Evolutionary conservation across 2,329 filamentous ascomycete species (phyloP).

Genomic region (Penicillium digitatum): DNA sequence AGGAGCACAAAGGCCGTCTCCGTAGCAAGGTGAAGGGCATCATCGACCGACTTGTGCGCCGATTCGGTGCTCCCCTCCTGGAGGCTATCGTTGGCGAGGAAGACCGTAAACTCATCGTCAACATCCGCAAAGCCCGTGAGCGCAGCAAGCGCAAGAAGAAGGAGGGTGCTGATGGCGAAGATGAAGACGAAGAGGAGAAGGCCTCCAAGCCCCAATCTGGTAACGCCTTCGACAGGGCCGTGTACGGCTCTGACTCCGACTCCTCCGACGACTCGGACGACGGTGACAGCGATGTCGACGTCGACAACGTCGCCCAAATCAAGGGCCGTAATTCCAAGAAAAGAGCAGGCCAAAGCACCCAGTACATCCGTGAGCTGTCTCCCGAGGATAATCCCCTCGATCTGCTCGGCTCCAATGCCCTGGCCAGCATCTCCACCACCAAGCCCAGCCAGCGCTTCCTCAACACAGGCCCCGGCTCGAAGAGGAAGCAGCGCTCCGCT

Average conservation of each 20-base stretch:
- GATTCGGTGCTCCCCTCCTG: conserved; percentile 79
- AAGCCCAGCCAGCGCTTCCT: conserved; percentile 60
- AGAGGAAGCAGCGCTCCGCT: conserved; percentile 41
- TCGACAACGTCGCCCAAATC: conserved; percentile 35
- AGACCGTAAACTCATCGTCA: conserved; percentile 84
- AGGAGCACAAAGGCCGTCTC: conserved; percentile 97
- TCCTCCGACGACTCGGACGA: conserved; percentile 60
- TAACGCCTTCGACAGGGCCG: conserved; percentile 92
- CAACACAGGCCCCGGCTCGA: conserved; percentile 37
- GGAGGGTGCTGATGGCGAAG: conserved; percentile 56
- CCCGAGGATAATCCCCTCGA: conserved; percentile 91
- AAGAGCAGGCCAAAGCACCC: conserved; percentile 45
- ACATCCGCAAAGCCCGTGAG: conserved; percentile 94
- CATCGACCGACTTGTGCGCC: conserved; percentile 84
- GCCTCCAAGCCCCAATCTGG: conserved; percentile 61
- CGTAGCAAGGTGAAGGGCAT: conserved; percentile 98
- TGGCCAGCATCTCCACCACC: conserved; percentile 90
- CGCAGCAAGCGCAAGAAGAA: conserved; percentile 86
- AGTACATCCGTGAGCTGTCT: conserved; percentile 81
- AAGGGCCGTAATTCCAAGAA: conserved; percentile 45
- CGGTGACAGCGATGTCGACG: conserved; percentile 48
- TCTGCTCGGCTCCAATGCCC: conserved; percentile 79
- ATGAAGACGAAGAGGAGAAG: conserved; percentile 48
- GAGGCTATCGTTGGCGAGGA: conserved; percentile 77
- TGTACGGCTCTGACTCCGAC: conserved; percentile 71